These are phyloP conservation scores for Rhodotorula taiwanensis DNA, from an alignment of 768 basidiomycete genomes.

Conservation along the genomic window DNA sequence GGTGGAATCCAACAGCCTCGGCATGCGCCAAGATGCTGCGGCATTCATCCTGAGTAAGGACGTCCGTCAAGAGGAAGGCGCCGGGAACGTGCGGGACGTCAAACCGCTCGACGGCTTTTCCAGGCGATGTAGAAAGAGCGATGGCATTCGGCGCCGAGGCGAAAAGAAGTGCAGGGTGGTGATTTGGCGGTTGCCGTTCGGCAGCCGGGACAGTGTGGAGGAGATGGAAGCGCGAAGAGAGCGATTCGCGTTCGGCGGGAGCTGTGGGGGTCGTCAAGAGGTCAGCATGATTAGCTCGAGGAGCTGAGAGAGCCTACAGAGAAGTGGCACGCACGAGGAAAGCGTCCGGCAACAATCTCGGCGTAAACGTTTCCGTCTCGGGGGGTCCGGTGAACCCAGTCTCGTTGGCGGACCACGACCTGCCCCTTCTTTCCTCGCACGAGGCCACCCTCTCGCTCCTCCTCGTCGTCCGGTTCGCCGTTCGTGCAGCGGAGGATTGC, in stretches of 20 bases:
- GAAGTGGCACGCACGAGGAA: slow-evolving; percentile 10
- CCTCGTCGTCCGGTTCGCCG: background rate
- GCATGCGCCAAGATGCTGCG: slow-evolving; percentile 50
- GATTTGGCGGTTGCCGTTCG: slow-evolving; percentile 54
- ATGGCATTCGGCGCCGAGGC: slow-evolving; percentile 42
- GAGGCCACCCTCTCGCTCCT: slow-evolving; percentile 3
- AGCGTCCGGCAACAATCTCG: slow-evolving; percentile 16
- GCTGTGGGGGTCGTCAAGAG: background rate
- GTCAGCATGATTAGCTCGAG: background rate
- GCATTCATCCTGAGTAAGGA: slow-evolving; percentile 51
- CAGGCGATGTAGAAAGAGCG: slow-evolving; percentile 22
- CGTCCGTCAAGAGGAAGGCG: slow-evolving; percentile 52
- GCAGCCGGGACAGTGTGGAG: slow-evolving; percentile 48
- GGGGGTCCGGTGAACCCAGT: slow-evolving; percentile 7
- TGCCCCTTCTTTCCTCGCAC: background rate
- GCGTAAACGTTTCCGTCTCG: slow-evolving; percentile 7
- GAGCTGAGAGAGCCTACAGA: too few relatives aligned
- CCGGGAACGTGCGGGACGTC: slow-evolving; percentile 51
- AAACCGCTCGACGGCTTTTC: slow-evolving; percentile 45
- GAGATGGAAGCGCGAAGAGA: slow-evolving; percentile 18
- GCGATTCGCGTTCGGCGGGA: background rate
- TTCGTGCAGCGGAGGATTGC: slow-evolving; percentile 51
- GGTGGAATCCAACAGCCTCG: slow-evolving; percentile 51
- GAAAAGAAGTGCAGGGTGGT: slow-evolving; percentile 53
- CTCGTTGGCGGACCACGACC: slow-evolving; percentile 11